phyloP scores from a whole-genome alignment of 2,329 filamentous ascomycete genomes.

The Cercospora beticola region DNA sequence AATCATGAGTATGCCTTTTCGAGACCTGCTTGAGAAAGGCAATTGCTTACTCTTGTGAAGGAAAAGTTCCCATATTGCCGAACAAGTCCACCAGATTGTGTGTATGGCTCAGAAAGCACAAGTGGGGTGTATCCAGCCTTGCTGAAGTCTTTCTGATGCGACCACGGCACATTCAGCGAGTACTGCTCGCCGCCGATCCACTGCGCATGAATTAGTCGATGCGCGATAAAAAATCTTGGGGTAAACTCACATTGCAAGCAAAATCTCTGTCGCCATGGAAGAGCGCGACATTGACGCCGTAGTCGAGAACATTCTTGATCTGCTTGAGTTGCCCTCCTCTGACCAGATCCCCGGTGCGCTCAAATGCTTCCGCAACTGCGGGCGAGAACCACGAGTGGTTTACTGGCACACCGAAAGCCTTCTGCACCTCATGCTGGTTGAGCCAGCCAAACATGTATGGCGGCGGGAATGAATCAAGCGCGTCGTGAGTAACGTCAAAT shows the following conservation, averaged over 20 bases:
- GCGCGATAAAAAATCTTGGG: neutral
- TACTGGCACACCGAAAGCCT: conserved; percentile 56
- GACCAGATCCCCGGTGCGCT: conserved; percentile 45
- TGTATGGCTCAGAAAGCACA: conserved; percentile 28
- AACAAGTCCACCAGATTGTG: conserved; percentile 34
- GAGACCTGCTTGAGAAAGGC: neutral
- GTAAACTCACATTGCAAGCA: conserved; percentile 42
- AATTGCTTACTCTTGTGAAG: conserved; percentile 38
- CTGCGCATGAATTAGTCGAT: conserved; percentile 8
- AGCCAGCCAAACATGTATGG: conserved; percentile 57
- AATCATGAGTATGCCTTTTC: neutral
- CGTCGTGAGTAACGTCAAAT: conserved; percentile 56
- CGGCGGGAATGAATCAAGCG: conserved; percentile 47
- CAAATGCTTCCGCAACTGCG: conserved; percentile 45
- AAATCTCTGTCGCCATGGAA: conserved; percentile 66
- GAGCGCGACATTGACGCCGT: conserved; percentile 60
- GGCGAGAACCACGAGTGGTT: conserved; percentile 30
- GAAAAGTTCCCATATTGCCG: conserved; percentile 41
- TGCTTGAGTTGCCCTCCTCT: conserved; percentile 39
- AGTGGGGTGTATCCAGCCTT: conserved; percentile 49
- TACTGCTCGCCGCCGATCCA: conserved; percentile 59
- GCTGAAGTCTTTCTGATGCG: conserved; percentile 46
- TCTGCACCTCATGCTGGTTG: conserved; percentile 57
- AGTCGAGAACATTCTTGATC: conserved; percentile 43
- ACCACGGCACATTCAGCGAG: conserved; percentile 52